Percentiles rank a stretch among this genome's conserved stretches.
These are phyloP conservation scores for Clavaria fumosa DNA, from an alignment of 768 basidiomycete species.

Conservation along the genomic window DNA sequence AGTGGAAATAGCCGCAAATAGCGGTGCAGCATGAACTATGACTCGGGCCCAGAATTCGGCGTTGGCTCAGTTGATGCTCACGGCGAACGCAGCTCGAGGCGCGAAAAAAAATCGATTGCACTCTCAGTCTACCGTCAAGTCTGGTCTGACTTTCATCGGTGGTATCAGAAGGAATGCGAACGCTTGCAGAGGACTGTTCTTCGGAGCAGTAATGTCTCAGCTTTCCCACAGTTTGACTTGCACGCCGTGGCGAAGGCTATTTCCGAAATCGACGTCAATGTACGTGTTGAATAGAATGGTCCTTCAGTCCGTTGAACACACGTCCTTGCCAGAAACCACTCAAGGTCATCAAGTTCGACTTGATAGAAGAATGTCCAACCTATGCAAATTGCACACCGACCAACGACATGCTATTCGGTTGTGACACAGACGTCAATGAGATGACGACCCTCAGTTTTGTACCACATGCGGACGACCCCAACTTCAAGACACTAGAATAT, in stretches of 20 bases:
- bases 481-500: constrained; percentile 20
- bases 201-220: constrained; percentile 4
- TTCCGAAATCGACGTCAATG: background rate
- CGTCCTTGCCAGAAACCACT: background rate
- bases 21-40: too few relatives aligned
- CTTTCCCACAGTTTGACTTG: constrained; percentile 8
- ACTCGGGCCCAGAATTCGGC: too few relatives aligned
- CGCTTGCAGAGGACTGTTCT: too few relatives aligned
- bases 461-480: constrained; percentile 32
- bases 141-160: constrained; percentile 33
- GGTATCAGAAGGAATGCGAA: constrained; percentile 24
- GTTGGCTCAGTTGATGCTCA: too few relatives aligned
- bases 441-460: constrained; percentile 17
- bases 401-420: constrained; percentile 17
- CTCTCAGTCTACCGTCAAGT: constrained; percentile 19
- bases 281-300: constrained; percentile 8
- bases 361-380: constrained; percentile 11
- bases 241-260: constrained; percentile 2
- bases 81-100: too few relatives aligned
- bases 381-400: constrained; percentile 36
- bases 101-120: constrained; percentile 15
- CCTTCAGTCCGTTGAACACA: constrained; percentile 1
- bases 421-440: constrained; percentile 5
- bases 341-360: background rate
- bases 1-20: too few relatives aligned